Percentiles rank a stretch among this genome's conserved stretches.
Evolutionary conservation across 2,329 filamentous ascomycete genomes (phyloP).

Genomic region (Aspergillus sp.): DNA sequence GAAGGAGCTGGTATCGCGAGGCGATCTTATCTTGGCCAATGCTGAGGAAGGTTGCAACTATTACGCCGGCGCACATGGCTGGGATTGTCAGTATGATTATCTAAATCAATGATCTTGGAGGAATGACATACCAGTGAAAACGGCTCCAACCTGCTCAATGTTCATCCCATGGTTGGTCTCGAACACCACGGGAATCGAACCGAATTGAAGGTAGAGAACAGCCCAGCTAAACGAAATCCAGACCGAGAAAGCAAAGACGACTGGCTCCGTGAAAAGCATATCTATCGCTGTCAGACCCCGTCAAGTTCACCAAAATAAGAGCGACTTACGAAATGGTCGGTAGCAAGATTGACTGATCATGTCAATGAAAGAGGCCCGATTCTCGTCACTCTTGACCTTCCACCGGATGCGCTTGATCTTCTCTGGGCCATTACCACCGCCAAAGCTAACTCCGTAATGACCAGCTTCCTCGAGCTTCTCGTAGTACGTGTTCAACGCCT

Average conservation of each 20-base stretch:
- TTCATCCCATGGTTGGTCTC: constrained; percentile 60
- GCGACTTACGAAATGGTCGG: constrained; percentile 61
- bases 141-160: constrained; percentile 59
- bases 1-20: constrained; percentile 41
- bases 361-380: constrained; percentile 58
- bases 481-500: constrained; percentile 70
- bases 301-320: too few species aligned
- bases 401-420: constrained; percentile 59
- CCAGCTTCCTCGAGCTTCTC: constrained; percentile 62
- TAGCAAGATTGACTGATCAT: constrained; percentile 70
- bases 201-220: constrained; percentile 77
- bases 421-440: constrained; percentile 18
- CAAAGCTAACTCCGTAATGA: constrained; percentile 49
- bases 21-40: constrained; percentile 67
- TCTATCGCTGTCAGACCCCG: constrained; percentile 20
- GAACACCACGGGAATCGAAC: constrained; percentile 74
- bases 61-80: constrained; percentile 61
- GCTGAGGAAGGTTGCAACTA: constrained; percentile 61
- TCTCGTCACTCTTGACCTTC: constrained; percentile 72
- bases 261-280: constrained; percentile 56
- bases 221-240: constrained; percentile 92
- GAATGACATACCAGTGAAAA: constrained; percentile 52
- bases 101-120: too few species aligned
- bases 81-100: not conserved
- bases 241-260: constrained; percentile 67